These are phyloP conservation scores for Boletus rubescentipes DNA, from an alignment of 768 basidiomycete species.

Conservation along the genomic window DNA sequence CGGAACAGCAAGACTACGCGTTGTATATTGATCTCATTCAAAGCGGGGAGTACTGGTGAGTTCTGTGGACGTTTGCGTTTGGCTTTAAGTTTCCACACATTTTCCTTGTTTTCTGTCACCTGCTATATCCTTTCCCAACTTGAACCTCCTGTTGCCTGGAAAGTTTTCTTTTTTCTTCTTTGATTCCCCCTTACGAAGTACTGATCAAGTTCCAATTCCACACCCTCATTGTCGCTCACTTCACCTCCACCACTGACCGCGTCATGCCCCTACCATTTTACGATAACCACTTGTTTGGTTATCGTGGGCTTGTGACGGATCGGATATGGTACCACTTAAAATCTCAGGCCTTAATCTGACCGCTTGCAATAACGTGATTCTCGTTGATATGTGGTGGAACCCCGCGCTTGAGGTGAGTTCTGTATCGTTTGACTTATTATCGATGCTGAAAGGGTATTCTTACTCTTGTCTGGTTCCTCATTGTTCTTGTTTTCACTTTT, in stretches of 20 bases:
- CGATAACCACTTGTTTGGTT: neutral
- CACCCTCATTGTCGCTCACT: neutral
- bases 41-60: slow-evolving; percentile 89
- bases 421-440: neutral
- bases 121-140: neutral
- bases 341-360: slow-evolving; percentile 80
- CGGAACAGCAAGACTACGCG: slow-evolving; percentile 52
- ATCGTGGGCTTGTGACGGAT: neutral
- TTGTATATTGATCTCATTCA: slow-evolving; percentile 94
- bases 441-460: slow-evolving; percentile 8
- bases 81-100: neutral
- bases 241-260: neutral
- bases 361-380: slow-evolving; percentile 90
- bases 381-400: slow-evolving; percentile 96
- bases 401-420: slow-evolving; percentile 73
- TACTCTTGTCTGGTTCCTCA: neutral
- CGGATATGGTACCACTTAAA: slow-evolving; percentile 4
- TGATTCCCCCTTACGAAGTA: neutral
- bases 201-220: slow-evolving; percentile 14
- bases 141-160: neutral
- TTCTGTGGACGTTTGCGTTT: slow-evolving; percentile 3
- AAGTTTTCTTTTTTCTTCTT: neutral
- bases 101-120: neutral
- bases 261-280: neutral
- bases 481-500: neutral